Evolutionary conservation across 495 filamentous ascomycete species (phyloP), one percentile per base, ranked within the genome.

Genomic region (Penicillium flavigenum): DNA sequence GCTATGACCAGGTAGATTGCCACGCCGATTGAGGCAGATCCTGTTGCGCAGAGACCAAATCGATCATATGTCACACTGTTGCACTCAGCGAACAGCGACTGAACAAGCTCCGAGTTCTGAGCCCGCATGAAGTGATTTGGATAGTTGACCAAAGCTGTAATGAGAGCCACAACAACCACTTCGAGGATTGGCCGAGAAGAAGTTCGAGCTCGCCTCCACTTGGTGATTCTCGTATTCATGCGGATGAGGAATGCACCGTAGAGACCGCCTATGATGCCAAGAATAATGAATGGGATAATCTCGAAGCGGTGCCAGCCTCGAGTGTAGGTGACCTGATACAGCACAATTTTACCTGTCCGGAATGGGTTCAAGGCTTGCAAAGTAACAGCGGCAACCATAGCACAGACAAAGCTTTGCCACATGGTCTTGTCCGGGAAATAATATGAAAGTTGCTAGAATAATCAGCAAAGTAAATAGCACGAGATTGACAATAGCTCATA

Each of bases 371-470:
- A 82, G 29, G 90, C 90, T 69, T 98, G 93, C 27, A 98, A 73
- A 16, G 90, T 91, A 9, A 98, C 90, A 16, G 95, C 92, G 16
- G 94, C 94, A 11, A 96, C 88, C 92, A 98, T 98, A 64, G 94
- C 94, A 64, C 93, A 96, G 17, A 98, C 94, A 73, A 98, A 98
- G 68, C 91, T 96, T 68, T 97, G 93, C 94, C 94, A 98, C 94
- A 98, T 98, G 1, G 94, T 96, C 69, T 97, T 98, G 66, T 98
- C 94, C 1, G 94, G 94, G 61, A 98, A 98, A 71, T 98, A 98
- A 75, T 98, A 98, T 2, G 91, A 96, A 12, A 98, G 75, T 81
- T 97, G 93, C 82, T 84, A 39, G 7, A 27, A 32, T 51, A 51
- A 50, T 63, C 36, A 67, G 57, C 24, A 61, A 51, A 42, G 19